These are phyloP conservation scores for Pythium vanterpoolii DNA, from an alignment of 352 stramenopile species.

Conservation along the genomic window DNA sequence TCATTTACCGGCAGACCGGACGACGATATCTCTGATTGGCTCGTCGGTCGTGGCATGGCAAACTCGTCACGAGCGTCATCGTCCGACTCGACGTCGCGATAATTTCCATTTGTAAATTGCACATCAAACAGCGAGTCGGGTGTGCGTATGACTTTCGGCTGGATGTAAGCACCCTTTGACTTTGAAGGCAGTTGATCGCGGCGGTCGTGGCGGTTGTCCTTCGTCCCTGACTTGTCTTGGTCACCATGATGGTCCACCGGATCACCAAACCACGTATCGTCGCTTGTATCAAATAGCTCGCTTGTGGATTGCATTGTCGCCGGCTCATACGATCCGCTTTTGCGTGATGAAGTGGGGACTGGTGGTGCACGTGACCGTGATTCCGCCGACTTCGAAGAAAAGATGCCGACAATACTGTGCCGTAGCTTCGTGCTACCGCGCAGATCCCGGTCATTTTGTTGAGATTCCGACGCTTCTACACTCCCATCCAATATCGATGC, in stretches of 20 bases:
- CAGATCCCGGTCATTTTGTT: not conserved
- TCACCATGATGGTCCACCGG: conserved; percentile 15
- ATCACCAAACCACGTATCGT: conserved; percentile 68
- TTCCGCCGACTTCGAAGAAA: conserved; percentile 16
- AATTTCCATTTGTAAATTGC: conserved; percentile 20
- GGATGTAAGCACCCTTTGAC: conserved; percentile 4
- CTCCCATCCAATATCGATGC: conserved; percentile 13
- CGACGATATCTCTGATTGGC: not conserved
- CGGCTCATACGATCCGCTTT: not conserved
- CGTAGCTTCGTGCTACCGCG: not conserved
- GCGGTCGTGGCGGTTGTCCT: not conserved
- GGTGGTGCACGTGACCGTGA: not conserved
- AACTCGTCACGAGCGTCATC: conserved; percentile 6
- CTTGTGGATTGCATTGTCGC: not conserved
- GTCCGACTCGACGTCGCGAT: conserved; percentile 4
- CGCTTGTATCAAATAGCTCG: conserved; percentile 45
- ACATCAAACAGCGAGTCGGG: conserved; percentile 22
- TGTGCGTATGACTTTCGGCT: not conserved
- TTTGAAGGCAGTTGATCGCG: not conserved
- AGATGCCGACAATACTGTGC: conserved; percentile 11
- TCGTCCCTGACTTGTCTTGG: not conserved
- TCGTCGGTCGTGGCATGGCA: conserved; percentile 11
- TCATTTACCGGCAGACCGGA: not conserved
- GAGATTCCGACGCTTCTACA: not conserved
- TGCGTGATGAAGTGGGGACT: not conserved